Base-by-base conservation (phyloP, 192 early-diverging fungal genomes). In the Coemansia sp. region DNA sequence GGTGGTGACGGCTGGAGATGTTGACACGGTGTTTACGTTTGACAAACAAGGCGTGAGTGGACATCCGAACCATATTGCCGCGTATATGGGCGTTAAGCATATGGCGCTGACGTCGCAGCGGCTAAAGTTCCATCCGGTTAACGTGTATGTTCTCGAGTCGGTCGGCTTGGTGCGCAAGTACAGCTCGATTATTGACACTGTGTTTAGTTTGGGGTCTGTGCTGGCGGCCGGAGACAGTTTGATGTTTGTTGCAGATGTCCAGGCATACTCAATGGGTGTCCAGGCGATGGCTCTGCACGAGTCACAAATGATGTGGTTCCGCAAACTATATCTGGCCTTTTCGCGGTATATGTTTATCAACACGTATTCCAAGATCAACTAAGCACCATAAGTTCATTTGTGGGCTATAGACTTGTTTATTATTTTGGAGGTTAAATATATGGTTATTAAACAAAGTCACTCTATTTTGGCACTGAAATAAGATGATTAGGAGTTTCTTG, bases 251-350 rank as follows among this genome's bases (percentile, higher is more conserved):
- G 84, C 91, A 22, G 78, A 88, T 10, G 80, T 88, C 14, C 49
- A 45, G 25, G 85, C 85, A 5, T 83, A 88, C 51, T 60, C 76
- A 9, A 64, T 70, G 65, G 86, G 85, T 3, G 81, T 87, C 43
- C 64, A 75, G 51, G 92, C 91, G 2, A 95, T 95, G 92, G 74
- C 83, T 29, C 75, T 87, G 69, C 95, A 97, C 58, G 76, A 85
- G 62, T 89, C 85, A 48, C 95, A 97, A 84, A 69, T 96, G 76
- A 90, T 94, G 10, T 97, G 95, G 95, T 97, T 97, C 75, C 73
- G 95, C 19, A 87, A 89, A 78, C 66, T 95, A 35, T 96, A 95
- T 72, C 81, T 96, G 29, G 65, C 87, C 8, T 91, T 93, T 69
- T 94, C 93, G 27, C 78, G 92, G 55, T 98, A 92, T 76, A 95